These are phyloP conservation scores for Penicillium sp. DNA, from an alignment of 2,329 filamentous ascomycete species.

Conservation along the genomic window DNA sequence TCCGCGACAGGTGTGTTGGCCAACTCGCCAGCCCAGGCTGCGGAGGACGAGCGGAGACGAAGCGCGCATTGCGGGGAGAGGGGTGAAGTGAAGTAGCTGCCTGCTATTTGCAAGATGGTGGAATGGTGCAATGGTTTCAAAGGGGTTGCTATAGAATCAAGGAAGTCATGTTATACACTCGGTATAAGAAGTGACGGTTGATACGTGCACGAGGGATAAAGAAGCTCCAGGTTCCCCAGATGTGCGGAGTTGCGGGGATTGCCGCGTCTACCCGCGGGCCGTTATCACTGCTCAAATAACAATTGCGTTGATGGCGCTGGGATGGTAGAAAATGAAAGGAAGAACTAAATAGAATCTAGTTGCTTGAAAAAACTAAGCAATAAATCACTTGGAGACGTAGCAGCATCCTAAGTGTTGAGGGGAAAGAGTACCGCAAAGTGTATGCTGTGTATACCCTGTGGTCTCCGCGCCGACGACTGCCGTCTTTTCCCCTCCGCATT, in stretches of 20 bases:
- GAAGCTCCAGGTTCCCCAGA: conserved; percentile 21
- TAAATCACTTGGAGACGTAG: neutral
- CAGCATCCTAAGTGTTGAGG: neutral
- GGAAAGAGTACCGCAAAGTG: neutral
- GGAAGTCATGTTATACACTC: neutral
- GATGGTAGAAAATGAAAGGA: neutral
- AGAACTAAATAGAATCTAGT: neutral
- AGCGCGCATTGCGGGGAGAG: conserved; percentile 36
- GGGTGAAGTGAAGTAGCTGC: conserved; percentile 17
- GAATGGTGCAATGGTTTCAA: neutral
- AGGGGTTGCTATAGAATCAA: neutral
- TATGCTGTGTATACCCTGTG: neutral
- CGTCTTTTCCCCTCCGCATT: conserved; percentile 8
- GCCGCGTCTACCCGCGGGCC: conserved; percentile 44
- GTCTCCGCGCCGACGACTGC: conserved; percentile 21
- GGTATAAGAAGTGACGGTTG: neutral
- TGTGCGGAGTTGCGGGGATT: conserved; percentile 41
- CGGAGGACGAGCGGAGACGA: conserved; percentile 38
- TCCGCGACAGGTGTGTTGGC: conserved; percentile 9
- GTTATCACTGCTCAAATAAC: conserved; percentile 13
- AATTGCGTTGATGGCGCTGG: neutral
- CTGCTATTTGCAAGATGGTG: neutral
- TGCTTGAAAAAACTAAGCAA: neutral
- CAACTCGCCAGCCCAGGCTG: conserved; percentile 33
- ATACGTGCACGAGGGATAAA: conserved; percentile 2